Base-by-base conservation (phyloP, 768 basidiomycete species). In the Lactifluus hygrophoroides region DNA sequence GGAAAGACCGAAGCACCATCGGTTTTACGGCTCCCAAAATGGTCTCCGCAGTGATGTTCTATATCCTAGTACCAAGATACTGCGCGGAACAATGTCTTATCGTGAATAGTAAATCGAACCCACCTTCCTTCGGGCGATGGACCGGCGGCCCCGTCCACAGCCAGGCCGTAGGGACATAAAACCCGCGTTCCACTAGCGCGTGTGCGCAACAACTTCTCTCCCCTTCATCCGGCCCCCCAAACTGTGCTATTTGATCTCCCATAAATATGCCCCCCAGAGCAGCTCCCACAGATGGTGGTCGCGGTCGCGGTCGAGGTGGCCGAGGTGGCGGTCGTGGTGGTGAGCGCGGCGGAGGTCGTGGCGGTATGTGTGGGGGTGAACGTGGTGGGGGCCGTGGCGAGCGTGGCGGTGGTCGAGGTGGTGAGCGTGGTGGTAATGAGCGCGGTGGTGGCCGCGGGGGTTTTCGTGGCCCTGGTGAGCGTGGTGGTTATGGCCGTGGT, bases 401-500 rank as follows among this genome's bases (percentile, higher is more conserved):
- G 30, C 16, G 19, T 1, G 46, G 55, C 9, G 30, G 30, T 32
- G 10, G 30, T 7, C 30, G 30, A 8, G 30, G 47, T 5, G 30
- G 10, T 1, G 9, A 23, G 2, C 40, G 40, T 25, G 56, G 37
- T 0, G 6, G 30, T 8, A n/a, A 27, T 52, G 42, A 42, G 1
- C 30, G 43, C 1, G 56, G 25, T 6, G 49, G 46, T 8, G 34
- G 27, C 13, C 67, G 70, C 17, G 69, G 75, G n/a, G n/a, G n/a
- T n/a, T n/a, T n/a, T n/a, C n/a, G n/a, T n/a, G n/a, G n/a, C n/a
- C n/a, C n/a, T n/a, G n/a, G n/a, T n/a, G n/a, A n/a, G n/a, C n/a
- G n/a, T n/a, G n/a, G n/a, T n/a, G n/a, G n/a, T n/a, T n/a, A n/a
- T n/a, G n/a, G n/a, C n/a, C n/a, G n/a, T n/a, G n/a, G n/a, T n/a